Evolutionary conservation across 176 grass and related monocot species (phyloP), one percentile per base, ranked within the genome.

Genomic region (Lolium rigidum): DNA sequence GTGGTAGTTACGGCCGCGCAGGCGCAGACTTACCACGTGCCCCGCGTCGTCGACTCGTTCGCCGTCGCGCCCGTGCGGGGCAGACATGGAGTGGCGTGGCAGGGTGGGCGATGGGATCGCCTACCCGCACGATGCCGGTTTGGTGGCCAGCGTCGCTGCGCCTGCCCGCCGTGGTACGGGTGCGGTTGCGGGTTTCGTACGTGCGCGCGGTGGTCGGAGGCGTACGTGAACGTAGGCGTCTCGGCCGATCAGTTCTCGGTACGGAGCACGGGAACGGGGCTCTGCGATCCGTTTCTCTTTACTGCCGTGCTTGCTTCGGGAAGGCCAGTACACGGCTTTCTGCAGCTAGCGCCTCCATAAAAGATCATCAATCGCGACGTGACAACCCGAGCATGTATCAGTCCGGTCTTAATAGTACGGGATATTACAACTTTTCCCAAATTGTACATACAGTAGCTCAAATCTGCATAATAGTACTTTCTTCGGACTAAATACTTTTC

Each of bases 1-100:
- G 57, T 20, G 20, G 77, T 39, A 38, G 63, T 16, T 54, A 55
- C 57, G 58, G 41, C 21, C 50, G 46, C n/a, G 18, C 68, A n/a
- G n/a, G 39, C 31, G 20, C 68, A 43, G 50, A 78, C 44, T 52
- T 52, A 81, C 62, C 79, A 81, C 63, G 47, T 54, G 62, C 78
- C 39, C 41, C 10, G 83, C 25, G 70, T 28, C 25, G 28, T 5
- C 77, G 38, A 74, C 46, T 31, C 24, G 24, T 48, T 74, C 44
- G n/a, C 62, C 46, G 6, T 43, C 41, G 16, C 28, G 28, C 28
- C 28, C 28, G 28, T 31, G 28, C 28, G 28, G 28, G n/a, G n/a
- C n/a, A n/a, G n/a, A n/a, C n/a, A n/a, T n/a, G n/a, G n/a, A n/a
- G n/a, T n/a, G n/a, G n/a, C n/a, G n/a, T n/a, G n/a, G n/a, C n/a